Conservation (phyloP, 2,329 filamentous ascomycete genomes). For the Aphanocladium album region DNA sequence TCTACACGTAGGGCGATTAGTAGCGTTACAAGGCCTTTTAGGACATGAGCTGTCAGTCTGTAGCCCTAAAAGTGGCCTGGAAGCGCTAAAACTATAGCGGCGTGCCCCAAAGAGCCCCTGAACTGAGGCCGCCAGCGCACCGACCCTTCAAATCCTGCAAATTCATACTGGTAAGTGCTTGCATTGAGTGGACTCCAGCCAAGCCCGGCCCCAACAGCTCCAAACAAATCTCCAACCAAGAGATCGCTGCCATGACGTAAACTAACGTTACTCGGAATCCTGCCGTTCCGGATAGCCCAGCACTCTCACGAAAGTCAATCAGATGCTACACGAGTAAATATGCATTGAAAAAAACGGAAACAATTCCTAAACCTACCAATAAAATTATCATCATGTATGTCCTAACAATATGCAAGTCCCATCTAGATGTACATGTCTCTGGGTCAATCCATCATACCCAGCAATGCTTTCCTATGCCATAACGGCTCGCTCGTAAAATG, state of each 20-base stretch:
- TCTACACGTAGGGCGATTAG: too few species aligned
- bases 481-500: neutral
- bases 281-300: too few species aligned
- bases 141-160: neutral
- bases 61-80: neutral
- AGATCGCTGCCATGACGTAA: neutral
- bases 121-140: slow-evolving; percentile 6
- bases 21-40: too few species aligned
- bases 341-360: neutral
- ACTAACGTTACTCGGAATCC: neutral
- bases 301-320: too few species aligned
- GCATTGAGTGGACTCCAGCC: neutral
- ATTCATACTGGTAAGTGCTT: slow-evolving; percentile 5
- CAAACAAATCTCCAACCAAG: neutral
- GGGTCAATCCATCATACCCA: neutral
- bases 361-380: neutral
- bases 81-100: neutral
- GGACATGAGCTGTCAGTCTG: neutral
- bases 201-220: neutral
- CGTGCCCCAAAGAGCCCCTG: neutral
- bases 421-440: neutral
- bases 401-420: neutral
- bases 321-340: too few species aligned
- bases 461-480: neutral
- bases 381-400: too few species aligned